phyloP scores from a whole-genome alignment of 2,329 filamentous ascomycete species.

The Fusarium devonianum region DNA sequence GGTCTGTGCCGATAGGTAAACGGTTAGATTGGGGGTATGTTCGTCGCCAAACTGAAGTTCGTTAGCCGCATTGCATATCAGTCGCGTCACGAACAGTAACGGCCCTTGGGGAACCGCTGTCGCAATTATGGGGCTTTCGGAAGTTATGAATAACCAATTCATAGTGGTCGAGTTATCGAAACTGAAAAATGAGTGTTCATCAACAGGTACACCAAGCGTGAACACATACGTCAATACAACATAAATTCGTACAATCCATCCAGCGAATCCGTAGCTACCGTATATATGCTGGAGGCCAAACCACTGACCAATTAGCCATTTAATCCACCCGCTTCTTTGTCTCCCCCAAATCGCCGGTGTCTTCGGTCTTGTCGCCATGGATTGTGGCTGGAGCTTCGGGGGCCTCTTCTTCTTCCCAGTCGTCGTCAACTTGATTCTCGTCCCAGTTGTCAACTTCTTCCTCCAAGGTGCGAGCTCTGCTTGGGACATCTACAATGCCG shows the following conservation, averaged over 20 bases:
- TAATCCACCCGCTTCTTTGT: constrained; percentile 47
- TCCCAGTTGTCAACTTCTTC: constrained; percentile 94
- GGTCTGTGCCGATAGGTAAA: no score
- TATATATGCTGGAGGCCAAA: constrained; percentile 1
- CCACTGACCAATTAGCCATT: constrained; percentile 1
- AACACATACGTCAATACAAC: constrained; percentile 2
- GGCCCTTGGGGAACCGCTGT: no score
- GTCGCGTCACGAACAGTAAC: no score
- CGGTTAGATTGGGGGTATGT: no score
- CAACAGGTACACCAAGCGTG: background rate
- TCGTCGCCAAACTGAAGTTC: no score
- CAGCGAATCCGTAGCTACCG: constrained; percentile 9
- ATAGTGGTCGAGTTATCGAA: no score
- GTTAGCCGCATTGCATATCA: no score
- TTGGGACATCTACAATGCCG: constrained; percentile 59
- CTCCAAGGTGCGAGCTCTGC: constrained; percentile 61
- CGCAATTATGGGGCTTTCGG: no score
- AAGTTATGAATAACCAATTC: no score
- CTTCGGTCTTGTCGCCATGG: constrained; percentile 31
- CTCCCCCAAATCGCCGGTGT: constrained; percentile 43
- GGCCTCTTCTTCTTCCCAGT: constrained; percentile 63
- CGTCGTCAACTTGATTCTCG: constrained; percentile 72
- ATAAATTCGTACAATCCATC: constrained; percentile 21
- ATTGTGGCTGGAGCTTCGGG: constrained; percentile 30
- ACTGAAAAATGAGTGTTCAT: background rate